These are phyloP conservation scores for Candida loeiensis DNA, from an alignment of 805 yeast genomes.

Conservation along the genomic window DNA sequence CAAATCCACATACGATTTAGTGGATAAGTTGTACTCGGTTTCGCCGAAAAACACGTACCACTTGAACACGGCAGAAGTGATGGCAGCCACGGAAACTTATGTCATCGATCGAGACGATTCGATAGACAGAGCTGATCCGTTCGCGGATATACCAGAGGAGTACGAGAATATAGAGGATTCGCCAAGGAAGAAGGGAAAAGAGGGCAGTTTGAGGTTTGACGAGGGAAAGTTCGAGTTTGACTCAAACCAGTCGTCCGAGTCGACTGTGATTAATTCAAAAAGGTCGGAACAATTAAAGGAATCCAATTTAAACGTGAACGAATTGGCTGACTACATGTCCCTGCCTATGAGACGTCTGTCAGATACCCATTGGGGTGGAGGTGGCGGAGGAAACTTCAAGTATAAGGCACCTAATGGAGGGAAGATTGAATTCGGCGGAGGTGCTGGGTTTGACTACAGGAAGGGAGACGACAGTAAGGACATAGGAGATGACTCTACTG, in stretches of 20 bases:
- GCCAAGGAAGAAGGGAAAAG: neutral
- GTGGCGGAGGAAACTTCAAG: constrained; percentile 24
- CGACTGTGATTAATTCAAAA: no score
- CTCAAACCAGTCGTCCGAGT: no score
- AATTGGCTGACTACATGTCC: no score
- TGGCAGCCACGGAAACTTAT: constrained; percentile 18
- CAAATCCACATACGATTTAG: constrained; percentile 14
- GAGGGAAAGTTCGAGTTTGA: neutral
- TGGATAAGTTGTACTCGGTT: constrained; percentile 38
- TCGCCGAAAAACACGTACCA: constrained; percentile 40
- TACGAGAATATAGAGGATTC: constrained; percentile 10
- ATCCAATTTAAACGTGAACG: no score
- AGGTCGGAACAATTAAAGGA: no score
- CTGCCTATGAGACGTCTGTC: no score
- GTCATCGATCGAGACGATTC: constrained; percentile 11
- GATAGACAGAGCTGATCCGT: constrained; percentile 9
- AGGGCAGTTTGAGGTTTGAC: no score
- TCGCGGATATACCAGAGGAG: constrained; percentile 1
- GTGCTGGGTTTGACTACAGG: constrained; percentile 24
- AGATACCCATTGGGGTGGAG: constrained; percentile 22
- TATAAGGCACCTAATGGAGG: constrained; percentile 21
- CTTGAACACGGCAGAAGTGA: constrained; percentile 25
- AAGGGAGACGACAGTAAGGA: no score
- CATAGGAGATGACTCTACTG: no score
- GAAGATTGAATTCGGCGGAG: constrained; percentile 24